Percentiles rank a stretch among this genome's conserved stretches.
These are phyloP conservation scores for Sarocladium brachiariae DNA, from an alignment of 2,329 filamentous ascomycete species.

Conservation along the genomic window DNA sequence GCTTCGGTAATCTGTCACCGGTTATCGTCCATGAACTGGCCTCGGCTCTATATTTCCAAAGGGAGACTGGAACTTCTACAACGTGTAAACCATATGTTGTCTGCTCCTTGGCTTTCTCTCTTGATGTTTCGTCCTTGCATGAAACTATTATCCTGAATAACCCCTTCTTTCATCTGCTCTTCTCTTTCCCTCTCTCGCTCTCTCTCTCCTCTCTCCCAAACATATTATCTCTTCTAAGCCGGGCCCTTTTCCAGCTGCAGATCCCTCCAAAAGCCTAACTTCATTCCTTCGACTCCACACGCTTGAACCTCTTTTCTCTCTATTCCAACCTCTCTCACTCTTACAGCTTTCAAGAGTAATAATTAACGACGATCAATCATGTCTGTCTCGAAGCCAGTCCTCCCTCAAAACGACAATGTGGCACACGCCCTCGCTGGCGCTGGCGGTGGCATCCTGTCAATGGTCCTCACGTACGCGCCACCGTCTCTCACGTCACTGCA, in stretches of 20 bases:
- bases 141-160: background rate
- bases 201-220: background rate
- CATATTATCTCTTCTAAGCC: background rate
- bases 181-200: background rate
- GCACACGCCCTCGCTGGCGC: conserved; percentile 90
- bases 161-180: background rate
- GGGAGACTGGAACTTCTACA: background rate
- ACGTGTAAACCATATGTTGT: background rate
- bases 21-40: background rate
- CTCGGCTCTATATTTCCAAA: background rate
- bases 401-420: conserved; percentile 92
- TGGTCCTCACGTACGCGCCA: conserved; percentile 73
- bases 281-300: background rate
- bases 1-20: conserved; percentile 4
- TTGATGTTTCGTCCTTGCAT: background rate
- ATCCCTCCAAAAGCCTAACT: background rate
- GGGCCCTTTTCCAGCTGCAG: background rate
- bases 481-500: conserved; percentile 8
- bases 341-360: too few species aligned
- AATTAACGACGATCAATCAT: conserved; percentile 1
- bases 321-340: background rate
- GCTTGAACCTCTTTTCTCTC: background rate
- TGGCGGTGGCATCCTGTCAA: conserved; percentile 89
- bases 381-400: conserved; percentile 47
- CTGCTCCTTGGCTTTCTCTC: background rate